These are phyloP conservation scores for Apiospora sp. DNA, from an alignment of 2,329 filamentous ascomycete genomes.

Conservation along the genomic window DNA sequence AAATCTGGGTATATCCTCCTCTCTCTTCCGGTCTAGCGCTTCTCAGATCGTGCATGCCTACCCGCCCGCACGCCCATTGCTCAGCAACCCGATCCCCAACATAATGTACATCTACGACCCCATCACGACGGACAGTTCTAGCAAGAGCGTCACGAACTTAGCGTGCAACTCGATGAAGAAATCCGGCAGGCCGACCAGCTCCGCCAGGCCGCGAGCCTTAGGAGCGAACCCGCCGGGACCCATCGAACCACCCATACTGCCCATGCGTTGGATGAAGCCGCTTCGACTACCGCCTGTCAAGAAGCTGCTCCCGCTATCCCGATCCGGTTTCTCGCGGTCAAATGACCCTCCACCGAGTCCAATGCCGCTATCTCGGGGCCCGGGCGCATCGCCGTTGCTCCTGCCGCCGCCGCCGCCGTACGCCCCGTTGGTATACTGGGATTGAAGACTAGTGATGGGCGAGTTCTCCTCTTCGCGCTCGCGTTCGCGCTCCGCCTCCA, in stretches of 20 bases:
- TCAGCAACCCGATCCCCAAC: neutral
- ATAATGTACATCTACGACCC: conserved; percentile 47
- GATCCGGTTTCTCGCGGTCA: conserved; percentile 39
- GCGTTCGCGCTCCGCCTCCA: conserved; percentile 65
- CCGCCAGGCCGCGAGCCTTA: conserved; percentile 68
- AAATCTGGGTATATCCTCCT: conserved; percentile 23
- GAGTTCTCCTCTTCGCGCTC: conserved; percentile 50
- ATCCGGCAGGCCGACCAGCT: conserved; percentile 71
- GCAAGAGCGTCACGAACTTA: conserved; percentile 68
- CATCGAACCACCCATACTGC: conserved; percentile 51
- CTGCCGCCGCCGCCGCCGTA: conserved; percentile 42
- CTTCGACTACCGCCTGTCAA: conserved; percentile 59
- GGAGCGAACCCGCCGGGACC: conserved; percentile 62
- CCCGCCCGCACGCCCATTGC: neutral
- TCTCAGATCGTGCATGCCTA: neutral
- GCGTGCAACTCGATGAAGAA: conserved; percentile 73
- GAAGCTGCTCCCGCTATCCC: conserved; percentile 59
- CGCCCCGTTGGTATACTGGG: conserved; percentile 47
- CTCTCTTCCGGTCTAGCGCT: neutral
- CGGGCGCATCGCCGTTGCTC: conserved; percentile 45
- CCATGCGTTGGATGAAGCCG: conserved; percentile 54
- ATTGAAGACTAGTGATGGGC: conserved; percentile 49
- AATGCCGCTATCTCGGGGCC: conserved; percentile 40
- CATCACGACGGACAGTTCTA: conserved; percentile 64
- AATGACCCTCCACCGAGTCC: conserved; percentile 37